phyloP scores from a whole-genome alignment of 768 basidiomycete species.

The Tubosaeta sp. region DNA sequence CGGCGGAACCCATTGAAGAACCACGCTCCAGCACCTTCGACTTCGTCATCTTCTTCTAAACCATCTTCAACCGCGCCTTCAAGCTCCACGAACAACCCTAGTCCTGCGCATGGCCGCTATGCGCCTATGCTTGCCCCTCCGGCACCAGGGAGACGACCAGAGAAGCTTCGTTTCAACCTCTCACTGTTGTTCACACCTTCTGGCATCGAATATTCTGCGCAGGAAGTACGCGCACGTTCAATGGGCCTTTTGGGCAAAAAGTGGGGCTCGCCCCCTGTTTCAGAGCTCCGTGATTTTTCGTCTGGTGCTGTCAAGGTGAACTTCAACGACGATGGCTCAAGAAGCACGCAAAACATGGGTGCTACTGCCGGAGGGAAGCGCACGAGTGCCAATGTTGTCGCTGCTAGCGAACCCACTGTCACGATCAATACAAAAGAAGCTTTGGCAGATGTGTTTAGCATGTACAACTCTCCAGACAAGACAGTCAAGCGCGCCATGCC shows the following conservation, averaged over 20 bases:
- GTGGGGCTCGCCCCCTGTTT: conserved; percentile 65
- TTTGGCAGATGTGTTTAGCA: conserved; percentile 87
- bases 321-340: conserved; percentile 58
- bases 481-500: conserved; percentile 51
- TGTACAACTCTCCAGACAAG: conserved; percentile 92
- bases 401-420: conserved; percentile 70
- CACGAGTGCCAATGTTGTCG: conserved; percentile 40
- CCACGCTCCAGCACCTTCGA: conserved; percentile 28
- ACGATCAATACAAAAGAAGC: conserved; percentile 98
- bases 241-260: conserved; percentile 83
- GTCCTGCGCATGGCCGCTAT: conserved; percentile 45
- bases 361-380: conserved; percentile 33
- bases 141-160: conserved; percentile 62
- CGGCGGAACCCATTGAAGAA: conserved; percentile 38
- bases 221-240: conserved; percentile 77
- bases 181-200: conserved; percentile 71
- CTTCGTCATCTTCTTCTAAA: conserved; percentile 28
- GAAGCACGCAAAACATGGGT: conserved; percentile 38
- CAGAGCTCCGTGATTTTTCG: conserved; percentile 33
- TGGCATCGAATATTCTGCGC: conserved; percentile 76
- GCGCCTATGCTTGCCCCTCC: conserved; percentile 71
- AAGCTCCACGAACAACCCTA: conserved; percentile 38
- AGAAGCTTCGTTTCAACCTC: conserved; percentile 67
- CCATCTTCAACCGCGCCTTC: conserved; percentile 20
- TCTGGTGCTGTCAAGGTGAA: conserved; percentile 42